phyloP scores from a whole-genome alignment of 257 asterid species.

The Solanum corneliomulleri region DNA sequence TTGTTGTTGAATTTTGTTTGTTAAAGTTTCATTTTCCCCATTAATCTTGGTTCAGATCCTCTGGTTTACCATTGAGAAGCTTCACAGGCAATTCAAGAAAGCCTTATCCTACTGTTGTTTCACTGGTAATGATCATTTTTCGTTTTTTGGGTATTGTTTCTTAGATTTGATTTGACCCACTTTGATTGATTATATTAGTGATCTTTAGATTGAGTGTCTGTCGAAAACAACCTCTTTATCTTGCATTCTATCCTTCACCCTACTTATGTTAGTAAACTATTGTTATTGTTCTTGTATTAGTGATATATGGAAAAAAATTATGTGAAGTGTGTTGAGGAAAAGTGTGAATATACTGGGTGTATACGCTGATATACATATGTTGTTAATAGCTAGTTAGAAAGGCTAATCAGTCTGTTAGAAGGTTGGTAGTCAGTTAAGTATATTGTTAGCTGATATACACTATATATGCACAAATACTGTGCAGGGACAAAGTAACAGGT shows the following conservation, averaged over 20 bases:
- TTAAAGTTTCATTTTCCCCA: neutral
- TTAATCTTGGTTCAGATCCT: slow-evolving; percentile 25
- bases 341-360: neutral
- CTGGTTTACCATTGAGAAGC: slow-evolving; percentile 49
- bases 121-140: slow-evolving; percentile 27
- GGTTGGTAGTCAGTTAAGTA: neutral
- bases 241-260: neutral
- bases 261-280: neutral
- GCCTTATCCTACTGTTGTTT: slow-evolving; percentile 15
- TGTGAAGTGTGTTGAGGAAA: neutral
- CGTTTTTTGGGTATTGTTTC: neutral
- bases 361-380: neutral
- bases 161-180: neutral
- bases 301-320: neutral
- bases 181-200: neutral
- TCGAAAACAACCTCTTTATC: neutral
- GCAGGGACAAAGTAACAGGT: neutral
- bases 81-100: slow-evolving; percentile 25
- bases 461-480: neutral
- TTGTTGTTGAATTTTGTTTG: neutral
- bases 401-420: neutral
- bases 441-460: neutral
- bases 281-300: neutral
- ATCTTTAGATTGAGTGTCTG: neutral
- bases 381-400: neutral